phyloP scores from a whole-genome alignment of 805 yeast species.

The Starmerella roubikii region DNA sequence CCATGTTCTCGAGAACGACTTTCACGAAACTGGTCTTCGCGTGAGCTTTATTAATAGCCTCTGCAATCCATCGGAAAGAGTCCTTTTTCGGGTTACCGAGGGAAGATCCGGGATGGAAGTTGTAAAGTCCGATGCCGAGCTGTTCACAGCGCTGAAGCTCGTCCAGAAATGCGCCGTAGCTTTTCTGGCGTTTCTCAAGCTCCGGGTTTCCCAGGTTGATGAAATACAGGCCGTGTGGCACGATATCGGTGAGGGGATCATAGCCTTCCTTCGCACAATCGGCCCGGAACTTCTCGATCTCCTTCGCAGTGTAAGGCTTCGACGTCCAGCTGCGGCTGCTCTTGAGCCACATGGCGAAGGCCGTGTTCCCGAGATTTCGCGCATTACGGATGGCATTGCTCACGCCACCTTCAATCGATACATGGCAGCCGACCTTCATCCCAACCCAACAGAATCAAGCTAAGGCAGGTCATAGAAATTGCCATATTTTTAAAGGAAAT shows the following conservation, averaged over 20 bases:
- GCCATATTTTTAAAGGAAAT: too few species aligned
- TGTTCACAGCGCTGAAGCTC: constrained; percentile 80
- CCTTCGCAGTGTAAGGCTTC: constrained; percentile 56
- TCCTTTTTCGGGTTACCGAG: constrained; percentile 53
- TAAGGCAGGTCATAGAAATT: too few species aligned
- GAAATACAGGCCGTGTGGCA: constrained; percentile 92
- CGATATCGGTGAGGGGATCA: constrained; percentile 37
- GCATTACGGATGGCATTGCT: constrained; percentile 55
- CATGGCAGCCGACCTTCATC: constrained; percentile 69
- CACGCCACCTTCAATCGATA: constrained; percentile 66
- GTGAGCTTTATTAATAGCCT: constrained; percentile 66
- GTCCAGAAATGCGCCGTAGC: constrained; percentile 67
- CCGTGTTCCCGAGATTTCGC: constrained; percentile 47
- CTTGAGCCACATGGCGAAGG: constrained; percentile 83
- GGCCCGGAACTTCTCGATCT: constrained; percentile 48
- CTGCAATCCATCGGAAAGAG: constrained; percentile 59
- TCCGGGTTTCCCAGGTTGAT: constrained; percentile 91
- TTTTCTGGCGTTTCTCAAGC: constrained; percentile 56
- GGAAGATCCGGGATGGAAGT: constrained; percentile 80
- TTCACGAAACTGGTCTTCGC: constrained; percentile 63
- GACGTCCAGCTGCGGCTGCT: constrained; percentile 87
- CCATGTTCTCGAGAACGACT: constrained; percentile 91
- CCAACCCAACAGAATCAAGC: too few species aligned
- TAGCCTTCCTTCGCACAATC: constrained; percentile 52
- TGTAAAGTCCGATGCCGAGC: constrained; percentile 71